Evolutionary conservation across 1,139 yeast genomes (phyloP), one percentile per base, ranked within the genome.

Genomic region (Yamadazyma oceani): DNA sequence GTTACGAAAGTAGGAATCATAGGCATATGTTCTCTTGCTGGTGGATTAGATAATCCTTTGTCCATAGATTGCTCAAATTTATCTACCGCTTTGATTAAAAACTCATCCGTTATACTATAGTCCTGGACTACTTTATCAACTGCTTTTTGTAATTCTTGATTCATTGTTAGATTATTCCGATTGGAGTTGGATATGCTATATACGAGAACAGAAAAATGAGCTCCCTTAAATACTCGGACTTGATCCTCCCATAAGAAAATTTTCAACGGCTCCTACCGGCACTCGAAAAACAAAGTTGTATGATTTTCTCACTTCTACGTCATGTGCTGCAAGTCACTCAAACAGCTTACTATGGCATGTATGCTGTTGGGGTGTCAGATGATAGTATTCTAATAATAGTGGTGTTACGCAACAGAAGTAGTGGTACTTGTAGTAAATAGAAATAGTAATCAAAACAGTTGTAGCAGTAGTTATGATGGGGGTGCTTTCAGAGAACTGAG

Each of bases 1-100:
- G 95, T 85, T 22, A 89, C 95, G 56, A 62, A 88, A 2, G 95
- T 76, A 25, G 96, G 96, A 49, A 88, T 85, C 96, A 88, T 88
- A 24, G 96, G 95, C 73, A 88, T 76, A 41, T 60, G 60, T 28
- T 72, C 74, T 38, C 69, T 64, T 13, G 64, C 51, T n/a, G 71
- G 67, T 3, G 60, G 57, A 2, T 55, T 48, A 14, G 58, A 53
- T 36, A 87, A 69, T 3, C 95, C 95, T 26, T 64, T 61, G 28
- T 77, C 73, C 71, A 85, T 84, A 27, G 82, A 76, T 42, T 72
- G 64, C 31, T 77, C 69, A 58, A 87, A 88, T 42, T 73, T 67
- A n/a, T 74, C 75, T 1, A 89, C 85, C 15, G 87, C 79, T 35
- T 71, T 65, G 33, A 69, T 59, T 38, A 87, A 64, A 35, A 68